Evolutionary conservation across 2,329 filamentous ascomycete species (phyloP).

Genomic region (Fusarium subtropicale): DNA sequence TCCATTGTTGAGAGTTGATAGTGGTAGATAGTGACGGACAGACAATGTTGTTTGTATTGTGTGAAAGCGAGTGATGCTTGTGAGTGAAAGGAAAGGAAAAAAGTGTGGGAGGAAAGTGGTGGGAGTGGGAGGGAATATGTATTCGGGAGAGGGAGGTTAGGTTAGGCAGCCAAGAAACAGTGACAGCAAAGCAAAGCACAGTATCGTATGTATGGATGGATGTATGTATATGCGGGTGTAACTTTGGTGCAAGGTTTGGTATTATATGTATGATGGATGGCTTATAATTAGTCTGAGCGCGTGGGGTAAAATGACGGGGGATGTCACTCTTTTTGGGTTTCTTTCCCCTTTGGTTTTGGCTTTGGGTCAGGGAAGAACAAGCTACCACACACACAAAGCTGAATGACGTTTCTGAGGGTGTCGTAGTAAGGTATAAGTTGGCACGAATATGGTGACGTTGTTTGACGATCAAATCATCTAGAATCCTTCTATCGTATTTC

Average conservation of each 20-base stretch:
- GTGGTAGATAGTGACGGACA: constrained; percentile 23
- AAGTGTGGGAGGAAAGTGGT: constrained; percentile 1
- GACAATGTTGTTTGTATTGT: background rate
- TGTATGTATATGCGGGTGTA: constrained; percentile 10
- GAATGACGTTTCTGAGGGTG: constrained; percentile 25
- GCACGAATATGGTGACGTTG: constrained; percentile 31
- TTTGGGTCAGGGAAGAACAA: background rate
- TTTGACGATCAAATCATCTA: constrained; percentile 16
- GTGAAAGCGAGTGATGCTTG: constrained; percentile 5
- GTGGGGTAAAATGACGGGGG: constrained; percentile 34
- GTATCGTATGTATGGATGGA: constrained; percentile 7
- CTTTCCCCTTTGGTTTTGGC: constrained; percentile 10
- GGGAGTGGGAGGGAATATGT: constrained; percentile 29
- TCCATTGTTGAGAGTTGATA: constrained; percentile 46
- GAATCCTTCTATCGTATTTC: background rate
- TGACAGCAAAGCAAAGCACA: constrained; percentile 19
- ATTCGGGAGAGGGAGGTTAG: constrained; percentile 4
- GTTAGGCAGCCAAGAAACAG: constrained; percentile 30
- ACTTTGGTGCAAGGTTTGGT: constrained; percentile 4
- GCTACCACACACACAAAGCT: constrained; percentile 20
- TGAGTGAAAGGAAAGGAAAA: background rate
- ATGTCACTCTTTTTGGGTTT: constrained; percentile 18
- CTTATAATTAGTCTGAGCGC: constrained; percentile 17
- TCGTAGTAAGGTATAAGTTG: constrained; percentile 7
- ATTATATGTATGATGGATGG: constrained; percentile 16